Base-by-base conservation (phyloP, 176 grass and related monocot species). In the Phragmites australis region DNA sequence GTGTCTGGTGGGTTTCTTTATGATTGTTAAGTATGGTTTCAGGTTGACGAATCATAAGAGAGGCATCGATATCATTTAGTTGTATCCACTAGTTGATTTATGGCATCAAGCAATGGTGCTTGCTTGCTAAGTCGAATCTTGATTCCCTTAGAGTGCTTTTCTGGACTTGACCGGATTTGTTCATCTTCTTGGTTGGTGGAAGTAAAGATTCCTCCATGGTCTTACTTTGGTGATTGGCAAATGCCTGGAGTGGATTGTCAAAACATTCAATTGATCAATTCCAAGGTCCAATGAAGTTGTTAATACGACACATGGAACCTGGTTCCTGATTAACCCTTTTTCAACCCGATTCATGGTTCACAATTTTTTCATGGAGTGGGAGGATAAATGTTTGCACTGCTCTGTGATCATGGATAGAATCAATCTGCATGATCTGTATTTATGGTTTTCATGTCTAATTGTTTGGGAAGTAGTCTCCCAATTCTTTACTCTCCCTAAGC, bases 121-220 rank as follows among this genome's bases (percentile, higher is more conserved):
- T 74, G 37, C 8, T 82, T 81, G 32, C 31, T 43, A 54, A 50
- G 26, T 70, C 44, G 54, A 63, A 15, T 34, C 43, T 37, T 77
- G 18, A 41, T 14, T 9, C 30, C 37, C 19, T 69, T 61, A 18
- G 2, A 29, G 12, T 26, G 32, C 23, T 37, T 61, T 39, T 49
- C 14, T 32, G 12, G 14, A 5, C 5, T 46, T 48, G 49, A 49
- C 57, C 30, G 72, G 6, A 74, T 63, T 62, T 70, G 65, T 0
- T 72, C 39, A 2, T 72, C 64, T 83, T 88, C 58, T 67, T 65
- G 10, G 68, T 80, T 68, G 81, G 78, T 40, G 51, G 42, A 65
- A 49, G 21, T 70, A 70, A 80, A 54, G 14, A 26, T 74, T 72
- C 57, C 19, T 26, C 27, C 30, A 10, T 77, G 34, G 0, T 46